These are phyloP conservation scores for Mortierella sp. DNA, from an alignment of 371 early-diverging fungal species.

Conservation along the genomic window DNA sequence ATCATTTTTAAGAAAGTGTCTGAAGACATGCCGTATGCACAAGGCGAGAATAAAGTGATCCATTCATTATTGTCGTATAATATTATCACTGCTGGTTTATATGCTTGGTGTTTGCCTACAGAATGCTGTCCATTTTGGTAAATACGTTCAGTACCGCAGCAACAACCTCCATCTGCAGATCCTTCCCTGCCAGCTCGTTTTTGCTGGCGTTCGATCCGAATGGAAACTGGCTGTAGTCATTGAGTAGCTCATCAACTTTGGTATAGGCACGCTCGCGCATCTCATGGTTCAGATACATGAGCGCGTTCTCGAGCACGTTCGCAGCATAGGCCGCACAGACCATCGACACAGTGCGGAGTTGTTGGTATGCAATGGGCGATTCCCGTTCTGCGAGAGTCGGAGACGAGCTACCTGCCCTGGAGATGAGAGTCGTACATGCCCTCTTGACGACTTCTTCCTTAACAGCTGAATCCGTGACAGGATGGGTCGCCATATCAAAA, in stretches of 20 bases:
- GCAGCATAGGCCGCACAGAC: slow-evolving; percentile 96
- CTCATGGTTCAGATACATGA: slow-evolving; percentile 84
- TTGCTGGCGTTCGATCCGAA: slow-evolving; percentile 75
- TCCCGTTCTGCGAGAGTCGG: slow-evolving; percentile 59
- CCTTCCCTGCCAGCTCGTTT: slow-evolving; percentile 60
- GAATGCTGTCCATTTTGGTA: slow-evolving; percentile 89
- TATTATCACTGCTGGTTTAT: no score
- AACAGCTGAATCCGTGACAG: slow-evolving; percentile 84
- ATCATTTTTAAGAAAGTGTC: slow-evolving; percentile 71
- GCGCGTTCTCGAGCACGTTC: slow-evolving; percentile 94
- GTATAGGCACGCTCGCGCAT: slow-evolving; percentile 89
- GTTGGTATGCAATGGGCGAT: slow-evolving; percentile 54
- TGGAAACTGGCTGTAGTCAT: slow-evolving; percentile 85
- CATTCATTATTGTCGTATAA: no score
- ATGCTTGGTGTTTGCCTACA: slow-evolving; percentile 47
- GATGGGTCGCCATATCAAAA: slow-evolving; percentile 97
- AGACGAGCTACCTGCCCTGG: slow-evolving; percentile 52
- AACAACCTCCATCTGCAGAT: slow-evolving; percentile 75
- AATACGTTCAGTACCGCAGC: slow-evolving; percentile 86
- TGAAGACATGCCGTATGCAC: neutral
- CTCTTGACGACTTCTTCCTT: slow-evolving; percentile 89
- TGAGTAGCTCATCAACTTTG: slow-evolving; percentile 90
- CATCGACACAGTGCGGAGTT: slow-evolving; percentile 84
- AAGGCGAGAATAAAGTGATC: no score
- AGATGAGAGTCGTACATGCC: slow-evolving; percentile 79